These are phyloP conservation scores for Rosellinia necatrix DNA, from an alignment of 2,329 filamentous ascomycete species.

Conservation along the genomic window DNA sequence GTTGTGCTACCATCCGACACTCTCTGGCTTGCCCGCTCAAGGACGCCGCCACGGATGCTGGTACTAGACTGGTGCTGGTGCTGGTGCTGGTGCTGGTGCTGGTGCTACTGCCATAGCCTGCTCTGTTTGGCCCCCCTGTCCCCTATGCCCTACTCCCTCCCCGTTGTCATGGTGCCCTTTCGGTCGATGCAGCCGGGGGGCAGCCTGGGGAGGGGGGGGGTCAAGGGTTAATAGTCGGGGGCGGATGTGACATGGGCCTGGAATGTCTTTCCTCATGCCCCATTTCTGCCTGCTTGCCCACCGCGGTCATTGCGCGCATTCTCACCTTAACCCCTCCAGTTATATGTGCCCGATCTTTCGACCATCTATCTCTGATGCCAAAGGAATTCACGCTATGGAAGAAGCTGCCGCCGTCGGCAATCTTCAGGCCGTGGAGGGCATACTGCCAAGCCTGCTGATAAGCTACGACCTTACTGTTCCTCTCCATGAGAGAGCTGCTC, in stretches of 20 bases:
- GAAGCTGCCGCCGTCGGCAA: conserved; percentile 34
- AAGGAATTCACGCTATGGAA: conserved; percentile 33
- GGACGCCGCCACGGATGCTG: neutral
- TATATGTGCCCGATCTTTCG: conserved; percentile 23
- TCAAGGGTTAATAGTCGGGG: too few species aligned
- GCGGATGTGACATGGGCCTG: conserved; percentile 24
- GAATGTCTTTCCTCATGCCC: conserved; percentile 16
- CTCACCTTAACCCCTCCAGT: conserved; percentile 10
- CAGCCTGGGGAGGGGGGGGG: too few species aligned
- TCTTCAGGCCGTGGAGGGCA: conserved; percentile 30
- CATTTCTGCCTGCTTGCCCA: conserved; percentile 6
- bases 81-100: neutral
- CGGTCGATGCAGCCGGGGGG: conserved; percentile 18
- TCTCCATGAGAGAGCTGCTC: conserved; percentile 31
- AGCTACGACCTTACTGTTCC: conserved; percentile 28
- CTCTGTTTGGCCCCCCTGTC: conserved; percentile 13
- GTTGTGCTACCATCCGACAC: conserved; percentile 12
- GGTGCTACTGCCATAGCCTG: conserved; percentile 1
- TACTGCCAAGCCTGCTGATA: conserved; percentile 30
- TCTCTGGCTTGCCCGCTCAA: conserved; percentile 2
- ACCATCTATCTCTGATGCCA: conserved; percentile 27
- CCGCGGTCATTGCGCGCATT: conserved; percentile 17
- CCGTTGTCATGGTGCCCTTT: conserved; percentile 18
- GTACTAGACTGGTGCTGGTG: neutral
- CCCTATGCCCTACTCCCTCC: conserved; percentile 12